Base-by-base conservation (phyloP, 2,329 filamentous ascomycete genomes). In the Penicillium palitans region DNA sequence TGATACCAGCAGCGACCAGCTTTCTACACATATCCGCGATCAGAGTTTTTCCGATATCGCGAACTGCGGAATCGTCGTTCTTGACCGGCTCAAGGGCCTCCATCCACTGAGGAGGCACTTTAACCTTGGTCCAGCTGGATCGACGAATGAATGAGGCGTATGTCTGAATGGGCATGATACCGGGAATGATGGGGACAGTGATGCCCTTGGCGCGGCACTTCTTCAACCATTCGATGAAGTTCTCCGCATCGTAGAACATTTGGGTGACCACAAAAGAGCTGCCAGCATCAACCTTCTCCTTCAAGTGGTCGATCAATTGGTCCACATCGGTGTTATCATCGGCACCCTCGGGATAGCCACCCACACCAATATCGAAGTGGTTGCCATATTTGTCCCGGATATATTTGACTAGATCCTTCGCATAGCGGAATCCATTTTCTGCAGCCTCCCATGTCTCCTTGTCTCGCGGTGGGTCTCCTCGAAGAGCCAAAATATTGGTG, bases 211-310 rank as follows among this genome's bases (percentile, higher is more conserved):
- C 91, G 50, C 93, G 89, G 59, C 93, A 92, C 73, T 90, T 95
- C 66, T 85, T 81, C 39, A 96, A 90, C 95, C 95, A 99, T 53
- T 87, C 84, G 54, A 98, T 78, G 77, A 99, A 99, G 72, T 95
- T 93, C 70, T 99, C 93, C 50, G 87, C 93, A 71, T 99, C 93
- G 80, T 99, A 99, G 79, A 98, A 98, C 95, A 99, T 99, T 79
- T 99, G 95, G 0, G 95, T 98, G 54, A 99, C 90, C 63, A 99
- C 90, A 74, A 98, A 99, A 7, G 90, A 89, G 61, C 89, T 93
- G 52, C 95, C 95, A 59, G 91, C 90, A 73, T 99, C 95, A 35
- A 98, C 88, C 80, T 99, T 99, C 76, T 98, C 90, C 80, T 98
- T 98, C 71, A 99, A 79, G 74, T 98, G 95, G 64, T 95, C 88